Percentiles rank a stretch among this genome's conserved stretches.
phyloP scores from a whole-genome alignment of 1,139 yeast genomes.

The Zygosaccharomyces pseudobailii region DNA sequence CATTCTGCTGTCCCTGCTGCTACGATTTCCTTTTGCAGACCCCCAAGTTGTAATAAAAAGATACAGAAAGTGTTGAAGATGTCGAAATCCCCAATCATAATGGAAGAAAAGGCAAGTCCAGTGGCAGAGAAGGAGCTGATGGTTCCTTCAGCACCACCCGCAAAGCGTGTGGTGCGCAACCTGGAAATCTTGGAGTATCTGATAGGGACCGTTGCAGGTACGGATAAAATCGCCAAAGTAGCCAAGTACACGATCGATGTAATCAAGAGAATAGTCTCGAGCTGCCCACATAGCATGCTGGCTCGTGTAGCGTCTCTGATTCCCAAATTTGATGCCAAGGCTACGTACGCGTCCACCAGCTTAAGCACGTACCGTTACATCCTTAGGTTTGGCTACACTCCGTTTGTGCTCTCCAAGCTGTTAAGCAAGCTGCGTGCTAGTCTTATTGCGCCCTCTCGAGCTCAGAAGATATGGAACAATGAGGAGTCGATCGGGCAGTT shows the following conservation, averaged over 20 bases:
- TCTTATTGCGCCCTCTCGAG: slow-evolving; percentile 7
- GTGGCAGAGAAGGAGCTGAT: background rate
- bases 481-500: slow-evolving; percentile 45
- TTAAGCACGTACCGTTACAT: slow-evolving; percentile 62
- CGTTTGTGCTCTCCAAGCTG: slow-evolving; percentile 45
- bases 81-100: slow-evolving; percentile 6
- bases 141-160: background rate
- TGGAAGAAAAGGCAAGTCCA: slow-evolving; percentile 5
- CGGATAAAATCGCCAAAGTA: slow-evolving; percentile 64
- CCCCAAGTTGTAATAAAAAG: background rate
- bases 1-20: background rate
- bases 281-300: slow-evolving; percentile 34
- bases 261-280: slow-evolving; percentile 45
- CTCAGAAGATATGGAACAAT: slow-evolving; percentile 37
- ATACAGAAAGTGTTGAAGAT: background rate
- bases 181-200: slow-evolving; percentile 49
- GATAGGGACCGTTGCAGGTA: slow-evolving; percentile 55
- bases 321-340: slow-evolving; percentile 35
- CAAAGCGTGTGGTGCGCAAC: slow-evolving; percentile 12
- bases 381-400: slow-evolving; percentile 67
- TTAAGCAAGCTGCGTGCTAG: slow-evolving; percentile 16
- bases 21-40: too few relatives aligned
- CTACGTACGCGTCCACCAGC: slow-evolving; percentile 45
- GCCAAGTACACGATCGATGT: slow-evolving; percentile 56
- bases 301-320: slow-evolving; percentile 11